Conservation (phyloP, 768 basidiomycete species). For the Amanita molliuscula region DNA sequence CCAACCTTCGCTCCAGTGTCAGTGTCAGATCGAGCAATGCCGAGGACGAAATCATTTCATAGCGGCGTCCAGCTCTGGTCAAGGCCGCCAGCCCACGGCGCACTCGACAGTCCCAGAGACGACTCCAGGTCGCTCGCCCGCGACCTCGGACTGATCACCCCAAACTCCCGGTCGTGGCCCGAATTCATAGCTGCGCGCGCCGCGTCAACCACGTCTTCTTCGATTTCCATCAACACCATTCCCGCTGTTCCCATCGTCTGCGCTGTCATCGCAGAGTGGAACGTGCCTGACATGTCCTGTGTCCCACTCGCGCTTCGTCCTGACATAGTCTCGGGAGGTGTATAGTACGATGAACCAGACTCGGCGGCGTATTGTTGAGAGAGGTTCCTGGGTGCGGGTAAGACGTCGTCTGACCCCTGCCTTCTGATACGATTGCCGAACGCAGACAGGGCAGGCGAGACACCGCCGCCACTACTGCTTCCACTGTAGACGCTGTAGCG, state of each 20-base stretch:
- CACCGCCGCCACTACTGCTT: conserved; percentile 9
- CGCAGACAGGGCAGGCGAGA: conserved; percentile 42
- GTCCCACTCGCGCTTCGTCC: background rate
- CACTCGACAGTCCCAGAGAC: conserved; percentile 18
- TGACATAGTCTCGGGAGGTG: background rate
- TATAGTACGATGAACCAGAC: conserved; percentile 7
- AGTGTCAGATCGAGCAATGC: background rate
- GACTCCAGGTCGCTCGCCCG: conserved; percentile 13
- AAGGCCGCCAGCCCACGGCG: conserved; percentile 32
- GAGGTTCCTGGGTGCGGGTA: conserved; percentile 6
- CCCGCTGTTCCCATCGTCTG: background rate
- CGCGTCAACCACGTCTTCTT: conserved; percentile 4
- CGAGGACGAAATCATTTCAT: conserved; percentile 1
- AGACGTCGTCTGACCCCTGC: conserved; percentile 8
- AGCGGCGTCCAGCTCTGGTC: conserved; percentile 27
- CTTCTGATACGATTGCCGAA: conserved; percentile 25
- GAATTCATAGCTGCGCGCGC: background rate
- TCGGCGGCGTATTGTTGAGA: conserved; percentile 7
- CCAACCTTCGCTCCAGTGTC: background rate
- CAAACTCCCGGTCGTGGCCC: conserved; percentile 2
- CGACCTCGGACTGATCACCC: conserved; percentile 11
- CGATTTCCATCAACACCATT: background rate
- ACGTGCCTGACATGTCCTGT: background rate
- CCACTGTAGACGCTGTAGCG: background rate
- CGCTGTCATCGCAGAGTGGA: background rate